Evolutionary conservation across 306 rosid species (phyloP).

Genomic region (Cucurbita moschata): DNA sequence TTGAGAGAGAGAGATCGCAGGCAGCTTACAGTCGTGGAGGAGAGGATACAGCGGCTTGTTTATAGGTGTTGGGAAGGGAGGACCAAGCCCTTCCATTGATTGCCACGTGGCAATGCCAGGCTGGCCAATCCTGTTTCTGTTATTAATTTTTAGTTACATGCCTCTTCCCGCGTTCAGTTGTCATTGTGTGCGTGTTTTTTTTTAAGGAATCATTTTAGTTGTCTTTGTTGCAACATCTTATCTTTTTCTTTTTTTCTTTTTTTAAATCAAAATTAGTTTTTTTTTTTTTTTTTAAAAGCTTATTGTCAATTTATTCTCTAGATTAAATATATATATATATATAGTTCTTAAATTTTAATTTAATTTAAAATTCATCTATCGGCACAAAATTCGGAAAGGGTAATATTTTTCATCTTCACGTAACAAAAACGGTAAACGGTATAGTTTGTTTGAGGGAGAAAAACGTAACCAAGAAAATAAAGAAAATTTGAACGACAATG

Average conservation of each 20-base stretch:
- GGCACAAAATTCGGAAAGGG: no score
- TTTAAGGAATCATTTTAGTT: not conserved
- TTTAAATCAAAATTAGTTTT: no score
- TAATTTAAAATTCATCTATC: no score
- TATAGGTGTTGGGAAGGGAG: conserved; percentile 18
- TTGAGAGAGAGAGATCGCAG: not conserved
- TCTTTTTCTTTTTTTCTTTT: not conserved
- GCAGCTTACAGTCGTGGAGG: conserved; percentile 23
- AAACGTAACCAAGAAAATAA: no score
- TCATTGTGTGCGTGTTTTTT: not conserved
- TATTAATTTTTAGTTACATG: not conserved
- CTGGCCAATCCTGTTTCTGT: not conserved
- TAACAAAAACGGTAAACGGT: no score
- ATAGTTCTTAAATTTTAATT: no score
- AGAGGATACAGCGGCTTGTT: conserved; percentile 39
- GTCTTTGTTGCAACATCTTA: not conserved
- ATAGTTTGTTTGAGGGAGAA: no score
- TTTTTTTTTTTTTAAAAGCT: no score
- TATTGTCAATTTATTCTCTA: no score
- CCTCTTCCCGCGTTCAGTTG: not conserved
- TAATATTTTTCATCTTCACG: no score
- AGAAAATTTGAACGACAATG: no score
- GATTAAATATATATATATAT: no score
- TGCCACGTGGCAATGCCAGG: conserved; percentile 11
- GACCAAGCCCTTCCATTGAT: conserved; percentile 11